These are phyloP conservation scores for Micractinium sp. DNA, from an alignment of 139 green algal genomes.

Conservation along the genomic window DNA sequence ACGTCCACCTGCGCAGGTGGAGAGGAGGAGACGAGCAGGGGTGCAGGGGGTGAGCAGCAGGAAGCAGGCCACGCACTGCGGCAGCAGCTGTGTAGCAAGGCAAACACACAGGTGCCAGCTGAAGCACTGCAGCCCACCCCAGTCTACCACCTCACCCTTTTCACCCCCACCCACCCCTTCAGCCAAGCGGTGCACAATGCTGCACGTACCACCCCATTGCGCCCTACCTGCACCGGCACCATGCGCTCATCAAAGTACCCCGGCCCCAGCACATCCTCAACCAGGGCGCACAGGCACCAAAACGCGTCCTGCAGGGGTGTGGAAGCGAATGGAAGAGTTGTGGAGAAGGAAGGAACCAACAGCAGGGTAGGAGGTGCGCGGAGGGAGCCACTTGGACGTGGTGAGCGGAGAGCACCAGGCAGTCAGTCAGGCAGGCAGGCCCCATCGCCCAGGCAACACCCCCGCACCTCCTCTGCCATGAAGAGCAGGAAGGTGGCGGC, in stretches of 20 bases:
- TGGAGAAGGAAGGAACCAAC: neutral
- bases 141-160: neutral
- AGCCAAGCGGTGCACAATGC: neutral
- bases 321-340: neutral
- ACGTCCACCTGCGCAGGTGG: conserved; percentile 75
- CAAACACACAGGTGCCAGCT: conserved; percentile 66
- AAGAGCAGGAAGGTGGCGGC: conserved; percentile 83
- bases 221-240: conserved; percentile 69
- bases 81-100: conserved; percentile 45
- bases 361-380: neutral
- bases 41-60: neutral
- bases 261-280: conserved; percentile 76
- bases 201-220: too few relatives aligned
- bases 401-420: neutral
- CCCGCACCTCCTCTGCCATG: conserved; percentile 77
- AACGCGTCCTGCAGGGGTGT: conserved; percentile 73
- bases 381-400: neutral
- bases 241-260: conserved; percentile 83
- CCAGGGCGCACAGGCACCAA: conserved; percentile 78
- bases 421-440: neutral
- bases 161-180: neutral
- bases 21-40: neutral
- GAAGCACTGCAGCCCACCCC: neutral
- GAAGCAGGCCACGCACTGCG: conserved; percentile 53
- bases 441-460: neutral